Base-by-base conservation (phyloP, 2,329 filamentous ascomycete genomes). In the Exophiala bonariae region DNA sequence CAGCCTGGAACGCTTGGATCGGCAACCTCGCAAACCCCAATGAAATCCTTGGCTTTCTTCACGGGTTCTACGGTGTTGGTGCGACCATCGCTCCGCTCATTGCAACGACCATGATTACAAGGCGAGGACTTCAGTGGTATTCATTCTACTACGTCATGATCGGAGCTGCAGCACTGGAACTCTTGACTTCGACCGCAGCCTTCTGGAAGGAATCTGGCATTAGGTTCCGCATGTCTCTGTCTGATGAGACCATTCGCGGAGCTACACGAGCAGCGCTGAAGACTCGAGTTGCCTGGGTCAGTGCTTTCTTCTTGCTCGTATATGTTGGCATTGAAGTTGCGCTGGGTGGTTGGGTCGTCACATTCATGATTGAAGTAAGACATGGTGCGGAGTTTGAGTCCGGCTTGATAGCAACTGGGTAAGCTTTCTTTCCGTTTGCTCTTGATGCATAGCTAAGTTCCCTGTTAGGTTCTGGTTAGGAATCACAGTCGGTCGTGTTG, bases 61-160 rank as follows among this genome's bases (percentile, higher is more conserved):
- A 91, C 62, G 85, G 79, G 0, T 79, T 79, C 28, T 91, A 89
- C 59, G 86, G 86, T 1, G 59, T 86, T 0, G 87, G 87, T 1
- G 87, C 82, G 2, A 82, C 83, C 0, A 70, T 89, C 14, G 73
- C 77, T 1, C 87, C 87, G 0, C 65, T 90, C 3, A 76, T 89
- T 53, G 85, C 86, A 2, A 89, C 87, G 0, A 76, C 78, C 3
- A 82, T 91, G 77, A 78, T 90, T 26, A 82, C 83, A 0, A 82
- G 81, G 56, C 79, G 68, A 0, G 58, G 69, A 3, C 64, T 83
- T 42, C 70, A 71, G 1, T 92, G 88, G 87, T 89, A 84, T 59
- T 71, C 73, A 3, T 91, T 86, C 66, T 91, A 88, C 66, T 89
- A 89, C 61, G 66, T 89, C 46, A 86, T 89, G 82, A 78, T 84